A percentile compares a stretch with the other conserved stretches of the same genome.
Evolutionary conservation across 2,329 filamentous ascomycete genomes (phyloP).

Genomic region (Xylariaceae sp.): DNA sequence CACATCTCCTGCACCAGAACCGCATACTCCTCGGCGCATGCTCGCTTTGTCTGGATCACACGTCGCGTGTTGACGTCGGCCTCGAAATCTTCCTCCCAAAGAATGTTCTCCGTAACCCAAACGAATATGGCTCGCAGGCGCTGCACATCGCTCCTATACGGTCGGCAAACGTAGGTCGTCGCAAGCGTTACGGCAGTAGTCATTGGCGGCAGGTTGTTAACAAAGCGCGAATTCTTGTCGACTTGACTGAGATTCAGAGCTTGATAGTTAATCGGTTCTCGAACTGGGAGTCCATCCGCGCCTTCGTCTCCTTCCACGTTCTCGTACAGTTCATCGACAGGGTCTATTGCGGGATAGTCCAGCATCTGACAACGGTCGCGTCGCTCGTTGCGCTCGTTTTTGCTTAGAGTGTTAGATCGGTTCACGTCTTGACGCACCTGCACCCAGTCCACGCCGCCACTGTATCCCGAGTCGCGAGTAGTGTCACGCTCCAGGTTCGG

Average conservation of each 20-base stretch:
- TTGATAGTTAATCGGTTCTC: conserved; percentile 74
- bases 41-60: conserved; percentile 78
- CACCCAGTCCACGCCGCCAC: conserved; percentile 76
- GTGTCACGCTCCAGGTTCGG: conserved; percentile 42
- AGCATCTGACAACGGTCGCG: conserved; percentile 91
- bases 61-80: conserved; percentile 76
- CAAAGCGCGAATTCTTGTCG: conserved; percentile 91
- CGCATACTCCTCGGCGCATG: conserved; percentile 84
- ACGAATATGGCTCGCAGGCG: conserved; percentile 91
- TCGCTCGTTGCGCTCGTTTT: conserved; percentile 78
- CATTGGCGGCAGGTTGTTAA: conserved; percentile 74
- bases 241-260: conserved; percentile 77
- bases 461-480: conserved; percentile 66
- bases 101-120: conserved; percentile 92
- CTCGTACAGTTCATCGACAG: conserved; percentile 82
- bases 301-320: conserved; percentile 86
- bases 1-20: conserved; percentile 92
- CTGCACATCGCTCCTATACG: conserved; percentile 91
- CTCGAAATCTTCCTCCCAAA: conserved; percentile 93
- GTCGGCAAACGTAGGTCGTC: conserved; percentile 87
- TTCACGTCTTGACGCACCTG: conserved; percentile 95
- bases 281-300: conserved; percentile 76
- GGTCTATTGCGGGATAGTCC: conserved; percentile 80
- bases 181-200: conserved; percentile 78
- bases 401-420: conserved; percentile 85